These are phyloP conservation scores for Anisogramma anomala DNA, from an alignment of 2,329 filamentous ascomycete species.

Conservation along the genomic window DNA sequence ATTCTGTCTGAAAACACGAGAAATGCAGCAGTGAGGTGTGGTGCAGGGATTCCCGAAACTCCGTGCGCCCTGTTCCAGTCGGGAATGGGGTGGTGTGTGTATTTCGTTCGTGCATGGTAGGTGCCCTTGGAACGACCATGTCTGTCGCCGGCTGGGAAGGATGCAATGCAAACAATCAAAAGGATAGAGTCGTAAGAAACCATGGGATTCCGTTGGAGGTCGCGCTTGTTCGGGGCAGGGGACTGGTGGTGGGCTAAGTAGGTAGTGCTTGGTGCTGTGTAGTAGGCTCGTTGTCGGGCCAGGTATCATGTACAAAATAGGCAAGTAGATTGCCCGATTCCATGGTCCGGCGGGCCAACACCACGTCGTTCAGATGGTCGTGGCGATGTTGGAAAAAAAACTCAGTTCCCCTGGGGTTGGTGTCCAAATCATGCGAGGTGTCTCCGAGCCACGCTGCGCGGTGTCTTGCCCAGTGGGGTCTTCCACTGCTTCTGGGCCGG, in stretches of 20 bases:
- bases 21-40: background rate
- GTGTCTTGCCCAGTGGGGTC: conserved; percentile 55
- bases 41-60: no score
- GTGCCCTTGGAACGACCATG: background rate
- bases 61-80: no score
- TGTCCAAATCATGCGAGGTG: conserved; percentile 63
- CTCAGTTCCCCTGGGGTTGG: background rate
- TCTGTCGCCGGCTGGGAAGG: background rate
- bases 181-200: conserved; percentile 2
- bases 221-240: background rate
- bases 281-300: conserved; percentile 7
- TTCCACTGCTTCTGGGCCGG: conserved; percentile 86
- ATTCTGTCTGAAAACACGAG: no score
- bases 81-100: no score
- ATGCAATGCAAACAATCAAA: background rate
- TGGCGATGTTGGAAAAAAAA: background rate
- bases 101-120: no score
- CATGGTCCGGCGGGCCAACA: background rate
- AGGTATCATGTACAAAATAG: conserved; percentile 15
- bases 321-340: background rate
- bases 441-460: conserved; percentile 57
- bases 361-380: background rate
- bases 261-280: background rate
- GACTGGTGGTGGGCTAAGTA: background rate
- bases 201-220: background rate